Conservation (phyloP, 352 stramenopile genomes). For the Pythium monospermum region DNA sequence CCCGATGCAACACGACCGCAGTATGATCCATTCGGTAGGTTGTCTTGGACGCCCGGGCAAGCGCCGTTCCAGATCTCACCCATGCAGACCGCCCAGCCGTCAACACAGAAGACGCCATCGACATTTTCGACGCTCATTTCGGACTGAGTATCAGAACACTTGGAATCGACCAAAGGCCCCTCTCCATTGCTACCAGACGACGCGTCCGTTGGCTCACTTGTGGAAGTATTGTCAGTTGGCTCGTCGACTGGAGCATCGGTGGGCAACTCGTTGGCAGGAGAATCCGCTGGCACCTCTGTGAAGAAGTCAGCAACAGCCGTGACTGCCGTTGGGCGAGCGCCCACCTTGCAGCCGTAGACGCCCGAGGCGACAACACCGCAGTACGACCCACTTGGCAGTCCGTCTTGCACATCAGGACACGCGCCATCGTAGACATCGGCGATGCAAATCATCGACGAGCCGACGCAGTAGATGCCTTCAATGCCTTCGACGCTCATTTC, state of each 20-base stretch:
- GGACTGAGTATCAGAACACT: background rate
- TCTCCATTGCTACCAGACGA: too few species aligned
- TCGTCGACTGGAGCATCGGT: too few species aligned
- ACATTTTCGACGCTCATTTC: slow-evolving; percentile 9
- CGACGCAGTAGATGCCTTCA: too few species aligned
- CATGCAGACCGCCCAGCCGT: background rate
- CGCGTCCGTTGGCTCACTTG: too few species aligned
- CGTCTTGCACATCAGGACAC: background rate
- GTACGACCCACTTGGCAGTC: slow-evolving; percentile 1
- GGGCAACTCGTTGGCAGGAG: too few species aligned
- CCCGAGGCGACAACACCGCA: slow-evolving; percentile 1
- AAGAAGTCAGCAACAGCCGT: too few species aligned
- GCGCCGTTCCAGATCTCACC: background rate
- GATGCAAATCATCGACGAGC: too few species aligned
- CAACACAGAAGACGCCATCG: slow-evolving; percentile 2
- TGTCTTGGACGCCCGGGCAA: background rate
- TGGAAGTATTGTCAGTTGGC: too few species aligned
- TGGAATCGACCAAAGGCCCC: too few species aligned
- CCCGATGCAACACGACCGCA: background rate
- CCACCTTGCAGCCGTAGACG: slow-evolving; percentile 6
- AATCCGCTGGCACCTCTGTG: too few species aligned
- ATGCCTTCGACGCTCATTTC: too few species aligned
- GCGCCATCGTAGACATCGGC: slow-evolving; percentile 5
- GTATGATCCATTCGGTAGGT: background rate
- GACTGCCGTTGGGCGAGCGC: too few species aligned